Evolutionary conservation across 495 filamentous ascomycete genomes (phyloP), one percentile per base, ranked within the genome.

Genomic region (Penicillium dipodomyicola): DNA sequence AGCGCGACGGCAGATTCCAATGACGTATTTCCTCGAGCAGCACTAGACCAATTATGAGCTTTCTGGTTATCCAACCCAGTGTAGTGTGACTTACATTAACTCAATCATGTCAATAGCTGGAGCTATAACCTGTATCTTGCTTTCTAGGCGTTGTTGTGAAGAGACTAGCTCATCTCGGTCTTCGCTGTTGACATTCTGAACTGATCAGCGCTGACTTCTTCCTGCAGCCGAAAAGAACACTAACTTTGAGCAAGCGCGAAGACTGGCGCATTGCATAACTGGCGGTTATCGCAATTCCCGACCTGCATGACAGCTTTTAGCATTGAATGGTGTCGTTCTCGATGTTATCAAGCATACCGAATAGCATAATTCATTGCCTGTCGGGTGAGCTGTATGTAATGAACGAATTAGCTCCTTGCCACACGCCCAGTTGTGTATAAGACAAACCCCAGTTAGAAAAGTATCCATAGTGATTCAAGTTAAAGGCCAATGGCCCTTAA

Each of bases 31-130:
- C 95, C 95, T 62, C 95, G 84, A 5, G 91, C 90, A 59, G 92
- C 90, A 60, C 88, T 92, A 52, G 42, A 41, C 3, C 14, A 10
- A 10, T 39, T 49, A 23, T 60, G 8, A 66, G 61, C 32, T 51
- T 23, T 50, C 35, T 19, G 17, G 0, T 2, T 5, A 37, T 45
- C 0, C n/a, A n/a, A 39, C 14, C 19, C 9, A 23, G 9, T 23
- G 30, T 22, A 29, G 0, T 0, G 23, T 25, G 32, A 74, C 80
- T 67, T 72, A 92, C 87, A 94, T 95, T 60, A 97, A 78, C 68
- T 96, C 91, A 53, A 97, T 94, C 79, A 96, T 83, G 65, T 97
- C 91, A 65, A 97, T 95, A 2, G 92, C 88, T 5, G 92, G 92
- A 22, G 90, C 90, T 40, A 97, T 87, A 52, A 97, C 92, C 72